Conservation (phyloP, 495 filamentous ascomycete genomes). For the Penicillium coffeae region DNA sequence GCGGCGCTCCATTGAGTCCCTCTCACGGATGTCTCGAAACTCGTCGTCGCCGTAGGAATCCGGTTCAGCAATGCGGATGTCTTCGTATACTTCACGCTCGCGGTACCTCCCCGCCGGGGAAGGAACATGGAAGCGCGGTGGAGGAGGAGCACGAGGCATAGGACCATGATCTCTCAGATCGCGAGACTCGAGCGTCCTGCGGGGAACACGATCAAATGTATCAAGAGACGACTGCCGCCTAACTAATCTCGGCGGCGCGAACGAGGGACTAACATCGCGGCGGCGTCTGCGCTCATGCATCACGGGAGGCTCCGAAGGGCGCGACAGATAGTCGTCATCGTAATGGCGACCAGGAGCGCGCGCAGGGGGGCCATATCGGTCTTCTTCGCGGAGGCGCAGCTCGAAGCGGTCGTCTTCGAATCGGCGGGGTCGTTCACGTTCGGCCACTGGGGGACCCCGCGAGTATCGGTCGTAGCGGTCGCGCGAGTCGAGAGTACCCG, state of each 20-base stretch:
- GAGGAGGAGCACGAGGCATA: conserved; percentile 17
- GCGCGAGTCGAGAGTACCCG: conserved; percentile 38
- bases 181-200: conserved; percentile 52
- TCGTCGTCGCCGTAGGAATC: conserved; percentile 66
- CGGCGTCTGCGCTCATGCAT: conserved; percentile 38
- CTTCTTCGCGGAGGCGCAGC: conserved; percentile 50
- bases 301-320: conserved; percentile 36
- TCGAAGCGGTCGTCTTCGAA: conserved; percentile 51
- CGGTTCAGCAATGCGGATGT: conserved; percentile 65
- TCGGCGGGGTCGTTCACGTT: conserved; percentile 45
- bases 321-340: conserved; percentile 49
- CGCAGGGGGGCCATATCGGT: conserved; percentile 52
- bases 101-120: conserved; percentile 43
- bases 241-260: conserved; percentile 53
- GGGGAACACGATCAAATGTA: conserved; percentile 66
- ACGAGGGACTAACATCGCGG: conserved; percentile 37
- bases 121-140: conserved; percentile 29
- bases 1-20: conserved; percentile 31
- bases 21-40: conserved; percentile 56
- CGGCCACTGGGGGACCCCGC: conserved; percentile 39
- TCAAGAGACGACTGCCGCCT: conserved; percentile 67
- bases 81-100: conserved; percentile 54
- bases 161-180: conserved; percentile 40
- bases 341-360: conserved; percentile 46
- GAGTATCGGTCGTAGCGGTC: conserved; percentile 44